Percentiles rank a stretch among this genome's conserved stretches.
phyloP scores from a whole-genome alignment of 2,329 filamentous ascomycete genomes.

The Drechmeria coniospora region DNA sequence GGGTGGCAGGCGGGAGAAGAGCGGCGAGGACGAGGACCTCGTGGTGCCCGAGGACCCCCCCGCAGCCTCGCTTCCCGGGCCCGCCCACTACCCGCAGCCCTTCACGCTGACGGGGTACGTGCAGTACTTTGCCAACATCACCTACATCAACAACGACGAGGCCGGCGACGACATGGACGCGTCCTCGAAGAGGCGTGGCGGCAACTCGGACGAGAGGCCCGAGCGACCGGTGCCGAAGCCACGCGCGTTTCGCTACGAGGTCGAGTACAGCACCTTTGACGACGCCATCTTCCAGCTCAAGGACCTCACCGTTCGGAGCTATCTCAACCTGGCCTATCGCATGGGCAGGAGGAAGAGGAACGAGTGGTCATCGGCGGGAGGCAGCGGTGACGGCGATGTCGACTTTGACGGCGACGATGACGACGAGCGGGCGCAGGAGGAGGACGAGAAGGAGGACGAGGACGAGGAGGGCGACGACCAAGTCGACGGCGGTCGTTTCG shows the following conservation, averaged over 20 bases:
- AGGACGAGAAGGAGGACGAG: conserved; percentile 7
- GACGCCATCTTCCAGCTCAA: conserved; percentile 60
- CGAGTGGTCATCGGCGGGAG: no score
- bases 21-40: conserved; percentile 43
- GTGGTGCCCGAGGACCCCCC: conserved; percentile 57
- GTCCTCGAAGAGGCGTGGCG: conserved; percentile 47
- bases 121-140: conserved; percentile 93
- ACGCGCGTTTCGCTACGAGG: conserved; percentile 53
- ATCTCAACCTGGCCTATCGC: conserved; percentile 61
- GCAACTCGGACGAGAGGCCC: conserved; percentile 43
- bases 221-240: conserved; percentile 39
- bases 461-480: conserved; percentile 13
- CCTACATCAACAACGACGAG: conserved; percentile 65
- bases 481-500: conserved; percentile 13
- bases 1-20: conserved; percentile 29
- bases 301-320: conserved; percentile 74
- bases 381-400: conserved; percentile 11
- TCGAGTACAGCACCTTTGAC: conserved; percentile 74
- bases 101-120: conserved; percentile 67
- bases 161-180: conserved; percentile 14
- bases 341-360: conserved; percentile 38
- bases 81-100: conserved; percentile 76
- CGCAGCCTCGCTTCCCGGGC: conserved; percentile 59
- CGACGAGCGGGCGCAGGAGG: conserved; percentile 7
- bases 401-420: conserved; percentile 13